Evolutionary conservation across 768 basidiomycete genomes (phyloP), one percentile per base, ranked within the genome.

Genomic region (Lentinula guzmanii): DNA sequence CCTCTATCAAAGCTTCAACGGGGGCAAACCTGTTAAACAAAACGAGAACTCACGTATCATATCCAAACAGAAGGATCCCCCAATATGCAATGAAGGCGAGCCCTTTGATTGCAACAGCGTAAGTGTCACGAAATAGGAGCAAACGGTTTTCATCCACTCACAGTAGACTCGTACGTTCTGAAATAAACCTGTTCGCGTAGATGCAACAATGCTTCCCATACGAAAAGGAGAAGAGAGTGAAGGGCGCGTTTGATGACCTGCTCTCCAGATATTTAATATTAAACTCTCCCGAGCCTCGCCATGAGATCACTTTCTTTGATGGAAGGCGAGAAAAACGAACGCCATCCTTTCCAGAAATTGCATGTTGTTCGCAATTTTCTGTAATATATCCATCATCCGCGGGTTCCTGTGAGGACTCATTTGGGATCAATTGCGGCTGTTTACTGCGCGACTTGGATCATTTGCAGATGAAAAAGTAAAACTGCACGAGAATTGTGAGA

Each of bases 1-100:
- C 56, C 56, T 31, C 56, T 58, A 18, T 8, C 5, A 4, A 24
- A 18, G 39, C 9, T 31, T 31, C 16, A 35, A 28, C 11, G 6
- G 10, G 41, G 28, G 24, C 11, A 18, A 6, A 9, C 10, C 8
- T 13, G 7, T 28, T 6, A 28, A 0, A 42, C 2, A n/a, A n/a
- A 5, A 4, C 35, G 15, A 42, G 4, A 9, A 58, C 56, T 11
- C 33, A 58, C 56, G 56, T 58, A 48, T 58, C 56, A 21, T 58
- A 58, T 39, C 56, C 56, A 28, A 58, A 58, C n/a, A 54, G 35
- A 7, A 58, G 16, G 3, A 58, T 41, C 11, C 56, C 34, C 56
- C 56, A 58, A 21, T 58, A 58, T 21, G 42, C 56, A 15, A 58
- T 35, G 21, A 58, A 58, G 13, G 56, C 56, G 5, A 58, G 45